Conservation (phyloP, 768 basidiomycete species). For the Amanita brunnescens region DNA sequence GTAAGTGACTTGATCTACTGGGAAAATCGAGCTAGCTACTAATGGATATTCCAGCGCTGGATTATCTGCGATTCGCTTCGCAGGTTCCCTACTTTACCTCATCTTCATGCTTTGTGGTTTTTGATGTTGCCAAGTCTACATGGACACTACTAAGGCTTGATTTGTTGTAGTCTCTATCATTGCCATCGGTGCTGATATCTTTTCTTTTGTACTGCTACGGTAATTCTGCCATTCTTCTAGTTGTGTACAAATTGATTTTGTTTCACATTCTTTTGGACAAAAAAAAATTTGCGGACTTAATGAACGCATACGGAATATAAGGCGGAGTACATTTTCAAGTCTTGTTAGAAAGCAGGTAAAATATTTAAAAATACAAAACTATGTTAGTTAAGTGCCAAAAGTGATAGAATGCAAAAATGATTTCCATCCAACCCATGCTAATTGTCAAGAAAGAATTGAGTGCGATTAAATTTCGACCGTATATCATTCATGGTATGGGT, state of each 20-base stretch:
- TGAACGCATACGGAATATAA: too few relatives aligned
- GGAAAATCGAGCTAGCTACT: not conserved
- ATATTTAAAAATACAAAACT: slow-evolving; percentile 2
- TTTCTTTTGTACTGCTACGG: not conserved
- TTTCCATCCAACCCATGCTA: not conserved
- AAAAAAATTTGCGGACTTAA: not conserved
- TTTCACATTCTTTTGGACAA: not conserved
- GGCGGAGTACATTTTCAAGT: too few relatives aligned
- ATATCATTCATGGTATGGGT: slow-evolving; percentile 40
- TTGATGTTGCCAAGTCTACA: not conserved
- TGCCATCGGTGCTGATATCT: not conserved
- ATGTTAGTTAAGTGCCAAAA: not conserved
- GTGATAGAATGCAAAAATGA: not conserved
- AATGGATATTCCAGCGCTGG: slow-evolving; percentile 44
- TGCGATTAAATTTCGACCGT: not conserved
- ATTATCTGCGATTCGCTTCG: slow-evolving; percentile 72
- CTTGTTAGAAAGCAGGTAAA: not conserved
- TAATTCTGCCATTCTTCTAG: too few relatives aligned
- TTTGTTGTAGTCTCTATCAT: not conserved
- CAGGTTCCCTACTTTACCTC: slow-evolving; percentile 72
- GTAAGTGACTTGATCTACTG: slow-evolving; percentile 21
- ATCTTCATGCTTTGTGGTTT: slow-evolving; percentile 46
- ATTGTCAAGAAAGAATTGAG: slow-evolving; percentile 3
- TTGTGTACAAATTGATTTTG: slow-evolving; percentile 3
- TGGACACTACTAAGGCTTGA: not conserved